A percentile compares a stretch with the other conserved stretches of the same genome.
Evolutionary conservation across 192 early-diverging fungal genomes (phyloP).

Genomic region (Paraglomus brasilianum): DNA sequence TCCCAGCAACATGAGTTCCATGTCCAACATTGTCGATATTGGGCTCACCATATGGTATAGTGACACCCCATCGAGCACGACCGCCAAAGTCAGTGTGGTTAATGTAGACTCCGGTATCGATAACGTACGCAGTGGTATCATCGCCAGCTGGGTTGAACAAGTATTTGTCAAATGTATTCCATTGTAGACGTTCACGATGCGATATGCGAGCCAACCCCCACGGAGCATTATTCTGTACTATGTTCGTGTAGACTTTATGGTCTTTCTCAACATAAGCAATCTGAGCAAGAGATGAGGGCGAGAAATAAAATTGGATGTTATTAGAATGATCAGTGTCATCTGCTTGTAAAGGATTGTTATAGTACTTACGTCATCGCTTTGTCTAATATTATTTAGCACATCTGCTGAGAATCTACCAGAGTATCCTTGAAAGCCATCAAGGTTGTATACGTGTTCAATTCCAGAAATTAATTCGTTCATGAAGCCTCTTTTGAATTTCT

Average conservation of each 20-base stretch:
- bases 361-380: slow-evolving; percentile 37
- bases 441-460: slow-evolving; percentile 60
- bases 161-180: slow-evolving; percentile 52
- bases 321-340: no score
- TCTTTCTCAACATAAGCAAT: slow-evolving; percentile 37
- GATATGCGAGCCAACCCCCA: slow-evolving; percentile 57
- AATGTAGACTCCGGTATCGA: slow-evolving; percentile 59
- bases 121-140: slow-evolving; percentile 59
- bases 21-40: slow-evolving; percentile 74
- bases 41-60: slow-evolving; percentile 46
- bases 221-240: slow-evolving; percentile 31
- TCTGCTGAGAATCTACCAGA: slow-evolving; percentile 60
- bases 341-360: no score
- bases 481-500: no score
- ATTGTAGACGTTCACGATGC: slow-evolving; percentile 37
- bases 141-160: slow-evolving; percentile 60
- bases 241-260: slow-evolving; percentile 26
- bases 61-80: slow-evolving; percentile 70
- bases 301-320: no score
- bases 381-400: slow-evolving; percentile 61
- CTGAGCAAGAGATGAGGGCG: slow-evolving; percentile 20
- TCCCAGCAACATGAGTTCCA: no score
- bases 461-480: slow-evolving; percentile 47
- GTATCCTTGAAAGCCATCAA: slow-evolving; percentile 58
- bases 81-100: slow-evolving; percentile 50